A percentile compares a stretch with the other conserved stretches of the same genome.
These are phyloP conservation scores for Priceomyces haplophilus DNA, from an alignment of 805 yeast species.

Conservation along the genomic window DNA sequence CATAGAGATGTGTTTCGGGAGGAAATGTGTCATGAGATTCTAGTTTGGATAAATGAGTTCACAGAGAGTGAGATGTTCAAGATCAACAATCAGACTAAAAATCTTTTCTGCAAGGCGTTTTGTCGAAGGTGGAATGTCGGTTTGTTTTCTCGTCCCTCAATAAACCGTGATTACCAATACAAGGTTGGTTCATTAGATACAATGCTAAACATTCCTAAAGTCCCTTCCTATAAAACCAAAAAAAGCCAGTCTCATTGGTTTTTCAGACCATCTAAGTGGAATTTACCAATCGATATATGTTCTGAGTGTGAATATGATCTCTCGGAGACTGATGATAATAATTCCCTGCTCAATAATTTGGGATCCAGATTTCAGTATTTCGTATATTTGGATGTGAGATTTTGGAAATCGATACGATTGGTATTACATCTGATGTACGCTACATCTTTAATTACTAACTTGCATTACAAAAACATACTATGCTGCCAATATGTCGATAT, in stretches of 20 bases:
- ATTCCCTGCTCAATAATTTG: slow-evolving; percentile 23
- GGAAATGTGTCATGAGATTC: slow-evolving; percentile 72
- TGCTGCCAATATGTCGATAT: slow-evolving; percentile 81
- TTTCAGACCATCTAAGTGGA: slow-evolving; percentile 44
- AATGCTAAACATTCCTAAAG: slow-evolving; percentile 36
- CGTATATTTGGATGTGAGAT: slow-evolving; percentile 63
- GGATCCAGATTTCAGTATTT: slow-evolving; percentile 61
- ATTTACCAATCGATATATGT: slow-evolving; percentile 40
- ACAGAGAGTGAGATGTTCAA: slow-evolving; percentile 53
- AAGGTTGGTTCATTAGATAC: slow-evolving; percentile 32
- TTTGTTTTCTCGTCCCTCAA: slow-evolving; percentile 16
- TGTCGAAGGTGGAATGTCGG: slow-evolving; percentile 64
- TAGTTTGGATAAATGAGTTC: slow-evolving; percentile 62
- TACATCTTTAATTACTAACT: slow-evolving; percentile 59
- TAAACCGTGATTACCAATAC: slow-evolving; percentile 15
- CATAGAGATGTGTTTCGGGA: slow-evolving; percentile 73
- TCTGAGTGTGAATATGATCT: slow-evolving; percentile 48
- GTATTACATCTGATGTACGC: slow-evolving; percentile 63
- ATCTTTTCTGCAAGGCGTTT: slow-evolving; percentile 55
- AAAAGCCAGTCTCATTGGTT: slow-evolving; percentile 34
- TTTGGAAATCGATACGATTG: slow-evolving; percentile 63
- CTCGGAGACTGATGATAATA: slow-evolving; percentile 20
- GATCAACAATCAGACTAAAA: slow-evolving; percentile 45
- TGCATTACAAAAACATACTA: slow-evolving; percentile 52
- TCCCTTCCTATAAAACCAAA: slow-evolving; percentile 18